These are phyloP conservation scores for Aegilops speltoides DNA, from an alignment of 176 grass and related monocot genomes.

Conservation along the genomic window DNA sequence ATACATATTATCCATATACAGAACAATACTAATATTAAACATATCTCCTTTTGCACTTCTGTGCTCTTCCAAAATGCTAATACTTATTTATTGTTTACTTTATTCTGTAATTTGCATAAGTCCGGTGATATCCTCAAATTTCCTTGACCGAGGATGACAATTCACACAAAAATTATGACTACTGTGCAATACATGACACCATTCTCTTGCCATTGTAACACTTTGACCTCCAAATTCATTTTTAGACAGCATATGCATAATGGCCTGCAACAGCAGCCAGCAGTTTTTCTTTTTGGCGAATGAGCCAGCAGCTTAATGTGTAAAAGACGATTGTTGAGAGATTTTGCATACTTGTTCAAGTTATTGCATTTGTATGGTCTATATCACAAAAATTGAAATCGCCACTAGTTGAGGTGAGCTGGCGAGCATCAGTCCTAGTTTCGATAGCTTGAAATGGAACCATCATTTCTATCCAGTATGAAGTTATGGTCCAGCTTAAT, in stretches of 20 bases:
- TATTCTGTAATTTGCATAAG: background rate
- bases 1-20: background rate
- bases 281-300: background rate
- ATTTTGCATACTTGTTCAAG: constrained; percentile 4
- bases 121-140: background rate
- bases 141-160: background rate
- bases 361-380: background rate
- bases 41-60: background rate
- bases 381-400: background rate
- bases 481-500: constrained; percentile 1
- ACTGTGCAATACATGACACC: background rate
- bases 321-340: background rate
- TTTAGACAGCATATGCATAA: background rate
- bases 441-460: background rate
- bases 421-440: background rate
- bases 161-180: background rate
- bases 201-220: background rate
- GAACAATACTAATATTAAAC: constrained; percentile 4
- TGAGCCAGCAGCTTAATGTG: background rate
- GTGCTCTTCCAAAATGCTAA: background rate
- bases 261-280: background rate
- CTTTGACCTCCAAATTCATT: background rate
- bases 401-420: background rate
- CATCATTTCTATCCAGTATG: background rate
- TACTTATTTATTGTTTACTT: background rate